Base-by-base conservation (phyloP, 2,329 filamentous ascomycete genomes). In the Colletotrichum neosansevieriae region DNA sequence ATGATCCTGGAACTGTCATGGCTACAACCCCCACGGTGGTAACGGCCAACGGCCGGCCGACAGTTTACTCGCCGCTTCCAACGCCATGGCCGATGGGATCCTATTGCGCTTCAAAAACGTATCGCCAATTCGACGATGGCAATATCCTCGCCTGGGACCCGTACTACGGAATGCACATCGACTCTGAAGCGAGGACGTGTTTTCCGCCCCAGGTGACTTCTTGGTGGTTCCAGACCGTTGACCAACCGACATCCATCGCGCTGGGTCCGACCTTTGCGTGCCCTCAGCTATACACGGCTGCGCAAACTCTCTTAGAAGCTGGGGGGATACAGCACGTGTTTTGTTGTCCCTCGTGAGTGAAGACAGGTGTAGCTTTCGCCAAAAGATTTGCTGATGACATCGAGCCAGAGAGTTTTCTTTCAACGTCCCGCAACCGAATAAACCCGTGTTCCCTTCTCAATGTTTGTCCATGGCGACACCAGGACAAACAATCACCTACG, bases 371-470 rank as follows among this genome's bases (percentile, higher is more conserved):
- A 4, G 0, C 12, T 50, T 50, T 2, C 0, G 4, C 29, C 29
- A 13, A n/a, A 24, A 32, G 21, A 6, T 0, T 10, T 32, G 47
- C 47, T 50, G 21, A 50, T n/a, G 47, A 24, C 29, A 7, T 12
- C 19, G 47, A 50, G 21, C 10, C 47, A 50, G 47, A 50, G 47
- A 32, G 15, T 50, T 24, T 50, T 29, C 21, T 13, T 50, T 50
- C 47, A 50, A 50, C 21, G 47, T 50, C 11, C 47, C 47, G 47
- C 47, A 50, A 32, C 47, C 47, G 47, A 50, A 50, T 29, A 50
- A 15, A 29, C 47, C 47, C 21, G 47, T 32, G 9, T 50, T 50
- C 47, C 47, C 47, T 0, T 50, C 47, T 50, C 47, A 50, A 6
- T 50, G 47, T 50, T 12, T 50, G 47, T 50, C 47, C 2, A 50